Conservation (phyloP, 345 rosid species). For the Gossypium thurberi region DNA sequence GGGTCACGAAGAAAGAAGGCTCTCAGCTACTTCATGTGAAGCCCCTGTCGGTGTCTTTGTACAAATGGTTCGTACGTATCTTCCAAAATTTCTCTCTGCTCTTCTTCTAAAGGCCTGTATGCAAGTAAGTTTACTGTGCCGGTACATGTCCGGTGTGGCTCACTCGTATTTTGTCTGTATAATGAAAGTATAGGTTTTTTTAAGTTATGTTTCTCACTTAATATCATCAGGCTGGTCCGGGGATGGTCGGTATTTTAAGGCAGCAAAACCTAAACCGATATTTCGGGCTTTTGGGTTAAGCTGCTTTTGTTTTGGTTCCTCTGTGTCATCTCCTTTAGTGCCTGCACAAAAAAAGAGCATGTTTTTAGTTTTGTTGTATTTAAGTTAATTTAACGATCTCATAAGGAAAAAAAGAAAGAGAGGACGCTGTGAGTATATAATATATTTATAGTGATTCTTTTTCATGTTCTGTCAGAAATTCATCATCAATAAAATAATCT, state of each 20-base stretch:
- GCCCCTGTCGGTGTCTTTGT: constrained; percentile 20
- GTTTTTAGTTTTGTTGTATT: background rate
- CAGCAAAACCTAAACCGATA: constrained; percentile 15
- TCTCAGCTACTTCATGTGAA: constrained; percentile 81
- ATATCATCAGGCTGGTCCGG: constrained; percentile 6
- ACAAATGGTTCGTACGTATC: constrained; percentile 29
- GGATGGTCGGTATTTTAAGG: constrained; percentile 26
- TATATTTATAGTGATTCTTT: constrained; percentile 23
- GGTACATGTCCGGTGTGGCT: background rate
- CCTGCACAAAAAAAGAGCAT: constrained; percentile 11
- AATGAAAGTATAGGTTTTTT: constrained; percentile 30
- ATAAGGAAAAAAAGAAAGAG: constrained; percentile 1
- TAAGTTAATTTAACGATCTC: constrained; percentile 21
- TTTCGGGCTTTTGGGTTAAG: constrained; percentile 14
- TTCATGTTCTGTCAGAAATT: background rate
- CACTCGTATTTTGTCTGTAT: constrained; percentile 34
- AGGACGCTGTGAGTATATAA: constrained; percentile 18
- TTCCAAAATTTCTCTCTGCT: constrained; percentile 7
- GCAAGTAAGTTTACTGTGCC: constrained; percentile 26
- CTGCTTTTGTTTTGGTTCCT: constrained; percentile 23
- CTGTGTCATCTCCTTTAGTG: background rate
- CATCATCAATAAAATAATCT: background rate
- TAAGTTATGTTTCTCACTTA: constrained; percentile 18
- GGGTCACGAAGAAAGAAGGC: constrained; percentile 76
- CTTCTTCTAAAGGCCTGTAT: constrained; percentile 18